These are phyloP conservation scores for Candida freyschussii DNA, from an alignment of 1,139 yeast genomes.

Conservation along the genomic window DNA sequence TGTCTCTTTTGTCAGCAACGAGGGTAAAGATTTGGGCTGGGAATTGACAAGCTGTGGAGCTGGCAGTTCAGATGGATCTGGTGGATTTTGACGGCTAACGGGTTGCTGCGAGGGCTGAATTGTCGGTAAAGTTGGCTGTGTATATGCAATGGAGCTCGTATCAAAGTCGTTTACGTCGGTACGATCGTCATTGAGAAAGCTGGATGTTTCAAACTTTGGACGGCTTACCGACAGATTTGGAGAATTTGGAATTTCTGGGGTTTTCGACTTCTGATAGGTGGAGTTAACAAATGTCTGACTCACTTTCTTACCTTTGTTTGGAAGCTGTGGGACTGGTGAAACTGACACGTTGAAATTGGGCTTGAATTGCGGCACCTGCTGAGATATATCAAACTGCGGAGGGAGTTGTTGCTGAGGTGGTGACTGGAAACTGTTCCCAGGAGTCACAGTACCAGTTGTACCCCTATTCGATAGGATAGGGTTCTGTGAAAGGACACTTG, in stretches of 20 bases:
- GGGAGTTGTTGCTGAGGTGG: slow-evolving; percentile 7
- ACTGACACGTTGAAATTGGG: slow-evolving; percentile 12
- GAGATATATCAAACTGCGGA: slow-evolving; percentile 10
- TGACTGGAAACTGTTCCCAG: slow-evolving; percentile 8
- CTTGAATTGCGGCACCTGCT: slow-evolving; percentile 17
- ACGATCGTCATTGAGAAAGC: slow-evolving; percentile 16
- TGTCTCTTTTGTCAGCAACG: slow-evolving; percentile 19
- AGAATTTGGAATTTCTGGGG: slow-evolving; percentile 12
- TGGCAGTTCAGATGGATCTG: slow-evolving; percentile 17
- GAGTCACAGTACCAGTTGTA: slow-evolving; percentile 17
- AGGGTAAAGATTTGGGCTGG: slow-evolving; percentile 10
- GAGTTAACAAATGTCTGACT: slow-evolving; percentile 18
- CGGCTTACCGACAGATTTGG: slow-evolving; percentile 12
- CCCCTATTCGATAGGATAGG: slow-evolving; percentile 15
- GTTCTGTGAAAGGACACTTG: slow-evolving; percentile 2
- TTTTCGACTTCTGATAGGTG: slow-evolving; percentile 12
- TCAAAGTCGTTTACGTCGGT: slow-evolving; percentile 16
- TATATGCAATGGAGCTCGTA: slow-evolving; percentile 14
- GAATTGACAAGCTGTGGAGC: slow-evolving; percentile 8
- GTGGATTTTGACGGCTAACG: slow-evolving; percentile 8
- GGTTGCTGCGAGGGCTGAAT: slow-evolving; percentile 1
- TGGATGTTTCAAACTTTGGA: slow-evolving; percentile 15
- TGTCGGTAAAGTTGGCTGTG: slow-evolving; percentile 10
- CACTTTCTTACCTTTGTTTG: slow-evolving; percentile 13
- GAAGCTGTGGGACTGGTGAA: slow-evolving; percentile 10